These are phyloP conservation scores for Curvularia sp. DNA, from an alignment of 2,329 filamentous ascomycete genomes.

Conservation along the genomic window DNA sequence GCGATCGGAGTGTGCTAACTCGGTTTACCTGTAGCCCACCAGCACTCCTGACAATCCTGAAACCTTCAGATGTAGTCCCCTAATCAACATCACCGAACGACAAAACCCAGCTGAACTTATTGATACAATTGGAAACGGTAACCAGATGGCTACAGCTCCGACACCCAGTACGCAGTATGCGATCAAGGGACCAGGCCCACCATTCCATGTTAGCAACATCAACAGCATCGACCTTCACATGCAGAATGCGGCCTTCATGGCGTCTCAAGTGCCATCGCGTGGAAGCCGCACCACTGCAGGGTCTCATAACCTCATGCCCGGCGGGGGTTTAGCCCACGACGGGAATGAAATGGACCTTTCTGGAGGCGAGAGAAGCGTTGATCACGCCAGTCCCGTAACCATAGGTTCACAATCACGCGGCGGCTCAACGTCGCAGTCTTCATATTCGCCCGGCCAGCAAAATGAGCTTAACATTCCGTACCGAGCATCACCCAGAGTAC, in stretches of 20 bases:
- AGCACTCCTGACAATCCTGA: slow-evolving; percentile 37
- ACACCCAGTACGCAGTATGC: slow-evolving; percentile 20
- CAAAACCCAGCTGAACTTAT: slow-evolving; percentile 36
- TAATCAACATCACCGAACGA: slow-evolving; percentile 47
- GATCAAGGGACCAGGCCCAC: slow-evolving; percentile 25
- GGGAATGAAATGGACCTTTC: slow-evolving; percentile 49
- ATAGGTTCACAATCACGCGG: slow-evolving; percentile 42
- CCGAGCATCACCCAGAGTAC: slow-evolving; percentile 36
- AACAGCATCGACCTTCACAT: slow-evolving; percentile 35
- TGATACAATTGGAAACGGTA: slow-evolving; percentile 38
- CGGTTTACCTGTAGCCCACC: slow-evolving; percentile 18
- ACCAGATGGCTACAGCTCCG: slow-evolving; percentile 1
- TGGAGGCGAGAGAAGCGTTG: slow-evolving; percentile 33
- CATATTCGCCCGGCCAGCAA: slow-evolving; percentile 44
- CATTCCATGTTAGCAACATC: slow-evolving; percentile 34
- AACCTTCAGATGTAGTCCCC: slow-evolving; percentile 39
- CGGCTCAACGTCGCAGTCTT: slow-evolving; percentile 47
- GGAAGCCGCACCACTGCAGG: slow-evolving; percentile 5
- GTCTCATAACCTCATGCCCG: slow-evolving; percentile 13
- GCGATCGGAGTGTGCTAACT: slow-evolving; percentile 4
- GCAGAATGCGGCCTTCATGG: slow-evolving; percentile 25
- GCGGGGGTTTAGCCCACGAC: slow-evolving; percentile 29
- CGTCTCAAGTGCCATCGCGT: slow-evolving; percentile 9
- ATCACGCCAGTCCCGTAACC: slow-evolving; percentile 46
- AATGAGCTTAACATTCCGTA: slow-evolving; percentile 39